Percentiles rank a stretch among this genome's conserved stretches.
Evolutionary conservation across 495 filamentous ascomycete genomes (phyloP).

Genomic region (Penicillium mononematosum): DNA sequence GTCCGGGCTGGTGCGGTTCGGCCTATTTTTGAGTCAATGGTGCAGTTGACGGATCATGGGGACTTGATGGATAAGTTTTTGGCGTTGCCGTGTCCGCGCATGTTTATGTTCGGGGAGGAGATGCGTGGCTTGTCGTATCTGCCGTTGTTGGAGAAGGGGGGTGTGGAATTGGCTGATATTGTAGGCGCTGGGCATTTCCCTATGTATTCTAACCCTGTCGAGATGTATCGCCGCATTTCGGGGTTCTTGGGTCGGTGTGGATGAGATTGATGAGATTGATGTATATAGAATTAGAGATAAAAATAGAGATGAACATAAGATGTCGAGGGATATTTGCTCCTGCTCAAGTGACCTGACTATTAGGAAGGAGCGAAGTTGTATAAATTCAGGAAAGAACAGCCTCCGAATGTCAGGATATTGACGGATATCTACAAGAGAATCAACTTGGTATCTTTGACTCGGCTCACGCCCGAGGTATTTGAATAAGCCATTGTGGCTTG

Average conservation of each 20-base stretch:
- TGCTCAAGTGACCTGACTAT: too few species aligned
- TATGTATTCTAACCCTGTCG: slow-evolving; percentile 36
- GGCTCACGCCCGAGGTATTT: too few species aligned
- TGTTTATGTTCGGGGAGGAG: slow-evolving; percentile 35
- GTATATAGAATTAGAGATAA: neutral
- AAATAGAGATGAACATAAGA: neutral
- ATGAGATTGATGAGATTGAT: neutral
- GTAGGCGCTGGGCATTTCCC: slow-evolving; percentile 30
- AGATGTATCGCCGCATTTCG: slow-evolving; percentile 28
- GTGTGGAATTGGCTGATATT: slow-evolving; percentile 31
- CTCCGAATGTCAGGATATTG: too few species aligned
- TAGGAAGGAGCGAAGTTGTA: too few species aligned
- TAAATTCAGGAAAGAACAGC: too few species aligned
- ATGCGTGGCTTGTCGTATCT: slow-evolving; percentile 27
- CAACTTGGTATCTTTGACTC: too few species aligned
- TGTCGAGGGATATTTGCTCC: too few species aligned
- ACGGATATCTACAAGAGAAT: too few species aligned
- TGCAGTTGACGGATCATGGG: slow-evolving; percentile 26
- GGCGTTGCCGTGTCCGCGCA: slow-evolving; percentile 20
- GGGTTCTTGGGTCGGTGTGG: slow-evolving; percentile 18
- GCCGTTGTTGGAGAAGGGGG: slow-evolving; percentile 16
- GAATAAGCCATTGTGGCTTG: too few species aligned
- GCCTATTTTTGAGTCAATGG: slow-evolving; percentile 32
- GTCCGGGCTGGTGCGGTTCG: slow-evolving; percentile 22
- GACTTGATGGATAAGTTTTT: slow-evolving; percentile 26